Evolutionary conservation across 345 rosid species (phyloP).

Genomic region (Laguncularia racemosa): DNA sequence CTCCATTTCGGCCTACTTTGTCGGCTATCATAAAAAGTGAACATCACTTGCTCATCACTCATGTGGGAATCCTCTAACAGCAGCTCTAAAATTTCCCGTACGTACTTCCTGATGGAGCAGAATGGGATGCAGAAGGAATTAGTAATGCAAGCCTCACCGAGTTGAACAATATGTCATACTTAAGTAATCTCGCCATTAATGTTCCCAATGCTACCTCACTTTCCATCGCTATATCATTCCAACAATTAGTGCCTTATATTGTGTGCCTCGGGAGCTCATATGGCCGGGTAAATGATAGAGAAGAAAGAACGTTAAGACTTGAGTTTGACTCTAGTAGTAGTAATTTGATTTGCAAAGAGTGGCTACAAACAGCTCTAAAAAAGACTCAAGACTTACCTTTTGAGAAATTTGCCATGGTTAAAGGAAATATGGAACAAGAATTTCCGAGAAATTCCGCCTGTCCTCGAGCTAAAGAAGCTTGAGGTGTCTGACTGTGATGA

Average conservation of each 20-base stretch:
- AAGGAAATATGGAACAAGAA: no score
- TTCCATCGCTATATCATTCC: background rate
- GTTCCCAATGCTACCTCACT: conserved; percentile 1
- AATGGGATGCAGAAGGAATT: conserved; percentile 7
- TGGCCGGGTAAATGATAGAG: background rate
- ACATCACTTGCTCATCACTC: no score
- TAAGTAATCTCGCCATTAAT: conserved; percentile 7
- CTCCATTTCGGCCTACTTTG: no score
- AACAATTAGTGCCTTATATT: background rate
- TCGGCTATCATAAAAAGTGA: no score
- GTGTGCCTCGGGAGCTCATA: conserved; percentile 1
- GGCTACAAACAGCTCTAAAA: background rate
- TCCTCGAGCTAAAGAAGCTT: no score
- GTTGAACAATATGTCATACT: conserved; percentile 8
- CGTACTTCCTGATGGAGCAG: no score
- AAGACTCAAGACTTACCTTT: conserved; percentile 2
- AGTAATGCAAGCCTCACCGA: conserved; percentile 17
- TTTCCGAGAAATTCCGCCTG: no score
- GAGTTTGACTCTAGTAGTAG: background rate
- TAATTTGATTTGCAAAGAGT: background rate
- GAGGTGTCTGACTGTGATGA: no score
- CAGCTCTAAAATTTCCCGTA: no score
- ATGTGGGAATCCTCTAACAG: no score
- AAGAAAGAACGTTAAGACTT: background rate
- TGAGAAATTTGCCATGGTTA: no score